Evolutionary conservation across 1,139 yeast species (phyloP).

Genomic region (Diutina catenulata): DNA sequence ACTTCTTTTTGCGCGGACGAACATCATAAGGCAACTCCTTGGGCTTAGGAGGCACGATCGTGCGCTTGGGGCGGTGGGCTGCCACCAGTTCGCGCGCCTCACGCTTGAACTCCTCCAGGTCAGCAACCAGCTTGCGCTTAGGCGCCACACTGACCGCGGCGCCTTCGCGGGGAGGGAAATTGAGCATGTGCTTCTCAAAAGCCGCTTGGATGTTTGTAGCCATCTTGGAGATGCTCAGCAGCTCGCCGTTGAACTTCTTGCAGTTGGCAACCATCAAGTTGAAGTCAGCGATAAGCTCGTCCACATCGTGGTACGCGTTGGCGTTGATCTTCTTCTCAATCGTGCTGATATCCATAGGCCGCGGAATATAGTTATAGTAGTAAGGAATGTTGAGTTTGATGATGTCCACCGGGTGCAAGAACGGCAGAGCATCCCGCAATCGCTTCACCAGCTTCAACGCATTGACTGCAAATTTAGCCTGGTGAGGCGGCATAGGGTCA

Average conservation of each 20-base stretch:
- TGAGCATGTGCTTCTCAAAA: conserved; percentile 85
- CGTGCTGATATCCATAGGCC: conserved; percentile 92
- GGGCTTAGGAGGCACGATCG: conserved; percentile 92
- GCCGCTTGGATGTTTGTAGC: conserved; percentile 82
- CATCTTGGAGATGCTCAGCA: conserved; percentile 80
- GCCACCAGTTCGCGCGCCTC: conserved; percentile 27
- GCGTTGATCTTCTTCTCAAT: conserved; percentile 68
- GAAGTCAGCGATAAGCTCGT: conserved; percentile 67
- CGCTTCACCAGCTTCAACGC: conserved; percentile 75
- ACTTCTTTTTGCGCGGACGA: conserved; percentile 86
- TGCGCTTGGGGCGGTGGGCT: conserved; percentile 75
- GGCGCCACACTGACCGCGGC: conserved; percentile 19
- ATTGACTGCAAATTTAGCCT: conserved; percentile 57
- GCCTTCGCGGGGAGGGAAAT: conserved; percentile 74
- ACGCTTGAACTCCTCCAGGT: conserved; percentile 5
- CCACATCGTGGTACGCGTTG: conserved; percentile 61
- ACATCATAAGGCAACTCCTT: conserved; percentile 86
- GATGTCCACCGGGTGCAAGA: conserved; percentile 79
- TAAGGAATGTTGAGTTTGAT: conserved; percentile 84
- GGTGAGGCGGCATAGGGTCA: conserved; percentile 79
- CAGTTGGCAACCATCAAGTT: conserved; percentile 80
- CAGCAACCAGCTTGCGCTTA: conserved; percentile 18
- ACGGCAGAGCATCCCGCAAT: conserved; percentile 87
- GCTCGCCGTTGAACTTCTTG: conserved; percentile 72
- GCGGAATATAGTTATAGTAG: conserved; percentile 68